phyloP scores from a whole-genome alignment of 1,284 basidiomycete genomes.

The Melampsora larici-populina region DNA sequence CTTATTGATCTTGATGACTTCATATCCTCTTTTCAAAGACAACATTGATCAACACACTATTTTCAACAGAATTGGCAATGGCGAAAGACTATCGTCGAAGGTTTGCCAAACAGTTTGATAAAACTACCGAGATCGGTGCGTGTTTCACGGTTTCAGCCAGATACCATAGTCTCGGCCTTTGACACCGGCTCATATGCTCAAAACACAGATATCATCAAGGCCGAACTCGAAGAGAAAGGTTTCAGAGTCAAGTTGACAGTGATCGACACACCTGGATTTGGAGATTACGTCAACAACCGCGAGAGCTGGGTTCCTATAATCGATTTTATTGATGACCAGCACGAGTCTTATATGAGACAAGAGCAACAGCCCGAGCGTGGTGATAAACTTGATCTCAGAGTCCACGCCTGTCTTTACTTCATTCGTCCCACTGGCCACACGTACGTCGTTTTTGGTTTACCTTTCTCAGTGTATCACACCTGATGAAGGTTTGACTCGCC shows the following conservation, averaged over 20 bases:
- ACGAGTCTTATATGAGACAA: conserved; percentile 98
- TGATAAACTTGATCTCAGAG: conserved; percentile 90
- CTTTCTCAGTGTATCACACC: neutral
- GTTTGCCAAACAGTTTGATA: conserved; percentile 95
- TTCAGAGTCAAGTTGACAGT: conserved; percentile 99
- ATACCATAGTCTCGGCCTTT: no score
- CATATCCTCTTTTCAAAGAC: conserved; percentile 56
- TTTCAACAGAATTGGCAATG: conserved; percentile 92
- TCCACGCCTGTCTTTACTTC: conserved; percentile 97
- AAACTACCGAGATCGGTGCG: conserved; percentile 76
- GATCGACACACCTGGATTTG: conserved; percentile 97
- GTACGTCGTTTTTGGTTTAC: conserved; percentile 59
- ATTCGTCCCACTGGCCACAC: conserved; percentile 94
- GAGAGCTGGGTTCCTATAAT: conserved; percentile 98
- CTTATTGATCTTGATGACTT: neutral
- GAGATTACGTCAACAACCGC: conserved; percentile 99
- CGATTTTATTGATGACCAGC: conserved; percentile 99
- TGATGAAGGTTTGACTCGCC: conserved; percentile 41
- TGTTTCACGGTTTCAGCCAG: neutral
- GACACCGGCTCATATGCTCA: neutral
- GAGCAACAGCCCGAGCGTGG: conserved; percentile 93
- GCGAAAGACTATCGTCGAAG: conserved; percentile 85
- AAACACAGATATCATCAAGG: conserved; percentile 59
- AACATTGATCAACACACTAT: conserved; percentile 96
- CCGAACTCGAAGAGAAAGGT: conserved; percentile 86